phyloP scores from a whole-genome alignment of 2,329 filamentous ascomycete species.

The Aspergillus amoenus region DNA sequence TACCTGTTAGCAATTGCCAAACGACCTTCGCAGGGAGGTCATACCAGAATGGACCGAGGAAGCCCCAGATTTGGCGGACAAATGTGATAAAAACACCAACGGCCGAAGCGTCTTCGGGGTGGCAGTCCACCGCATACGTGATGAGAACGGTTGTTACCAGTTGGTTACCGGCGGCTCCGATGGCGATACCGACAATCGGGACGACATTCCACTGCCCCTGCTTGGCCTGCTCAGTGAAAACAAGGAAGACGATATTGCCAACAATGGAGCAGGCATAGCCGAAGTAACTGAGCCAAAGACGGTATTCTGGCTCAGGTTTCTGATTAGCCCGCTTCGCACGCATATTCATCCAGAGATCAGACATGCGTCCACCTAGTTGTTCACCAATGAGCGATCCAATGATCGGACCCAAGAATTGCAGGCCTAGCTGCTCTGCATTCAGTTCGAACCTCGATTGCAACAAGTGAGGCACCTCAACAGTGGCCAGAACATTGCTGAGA shows the following conservation, averaged over 20 bases:
- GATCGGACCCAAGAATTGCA: conserved; percentile 60
- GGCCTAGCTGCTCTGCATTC: conserved; percentile 58
- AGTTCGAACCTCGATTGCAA: conserved; percentile 57
- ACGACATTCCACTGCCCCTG: conserved; percentile 54
- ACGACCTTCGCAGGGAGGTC: neutral
- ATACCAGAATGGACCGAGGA: conserved; percentile 41
- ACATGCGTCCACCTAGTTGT: conserved; percentile 57
- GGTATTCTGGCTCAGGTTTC: conserved; percentile 52
- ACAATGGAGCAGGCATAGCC: conserved; percentile 54
- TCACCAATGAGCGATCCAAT: conserved; percentile 61
- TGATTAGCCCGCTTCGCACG: conserved; percentile 30
- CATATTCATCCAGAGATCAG: conserved; percentile 58
- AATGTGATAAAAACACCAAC: conserved; percentile 64
- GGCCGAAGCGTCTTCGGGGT: conserved; percentile 54
- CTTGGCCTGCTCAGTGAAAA: conserved; percentile 51
- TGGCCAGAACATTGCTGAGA: conserved; percentile 54
- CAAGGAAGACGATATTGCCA: conserved; percentile 58
- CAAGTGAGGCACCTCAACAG: conserved; percentile 61
- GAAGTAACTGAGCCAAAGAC: conserved; percentile 59
- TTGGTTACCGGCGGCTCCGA: conserved; percentile 59
- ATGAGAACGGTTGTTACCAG: conserved; percentile 63
- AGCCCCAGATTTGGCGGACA: conserved; percentile 47
- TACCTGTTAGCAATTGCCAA: conserved; percentile 15
- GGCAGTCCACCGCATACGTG: conserved; percentile 61
- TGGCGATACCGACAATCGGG: conserved; percentile 57